Conservation (phyloP, 345 rosid species). For the Acer campestre region DNA sequence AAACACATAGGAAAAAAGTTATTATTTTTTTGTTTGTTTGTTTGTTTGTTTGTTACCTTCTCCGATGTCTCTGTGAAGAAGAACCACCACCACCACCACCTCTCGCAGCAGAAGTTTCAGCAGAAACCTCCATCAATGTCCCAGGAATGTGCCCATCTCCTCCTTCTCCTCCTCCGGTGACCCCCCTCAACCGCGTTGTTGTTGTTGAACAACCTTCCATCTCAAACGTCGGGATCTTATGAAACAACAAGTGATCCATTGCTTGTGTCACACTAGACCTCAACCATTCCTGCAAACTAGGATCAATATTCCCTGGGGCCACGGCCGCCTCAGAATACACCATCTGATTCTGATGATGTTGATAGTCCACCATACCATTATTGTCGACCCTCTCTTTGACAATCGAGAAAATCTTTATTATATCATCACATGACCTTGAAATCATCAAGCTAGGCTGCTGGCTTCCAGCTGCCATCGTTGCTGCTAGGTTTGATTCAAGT, state of each 20-base stretch:
- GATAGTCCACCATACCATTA: background rate
- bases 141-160: constrained; percentile 15
- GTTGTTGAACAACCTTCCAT: background rate
- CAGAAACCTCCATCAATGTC: background rate
- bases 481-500: constrained; percentile 48
- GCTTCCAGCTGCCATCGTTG: constrained; percentile 9
- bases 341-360: background rate
- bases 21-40: no score
- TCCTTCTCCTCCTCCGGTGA: constrained; percentile 13
- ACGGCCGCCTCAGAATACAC: background rate
- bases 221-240: background rate
- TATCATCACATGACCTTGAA: constrained; percentile 45
- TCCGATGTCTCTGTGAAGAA: constrained; percentile 42
- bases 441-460: constrained; percentile 32
- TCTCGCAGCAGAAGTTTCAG: background rate
- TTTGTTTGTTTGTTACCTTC: constrained; percentile 32
- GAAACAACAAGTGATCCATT: constrained; percentile 16
- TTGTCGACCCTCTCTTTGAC: constrained; percentile 37
- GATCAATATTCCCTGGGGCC: constrained; percentile 17
- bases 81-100: constrained; percentile 23
- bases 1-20: no score
- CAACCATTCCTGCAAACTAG: constrained; percentile 34
- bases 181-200: background rate
- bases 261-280: constrained; percentile 25
- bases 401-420: constrained; percentile 29